phyloP scores from a whole-genome alignment of 177 flowering plant species.

The Telopea speciosissima region DNA sequence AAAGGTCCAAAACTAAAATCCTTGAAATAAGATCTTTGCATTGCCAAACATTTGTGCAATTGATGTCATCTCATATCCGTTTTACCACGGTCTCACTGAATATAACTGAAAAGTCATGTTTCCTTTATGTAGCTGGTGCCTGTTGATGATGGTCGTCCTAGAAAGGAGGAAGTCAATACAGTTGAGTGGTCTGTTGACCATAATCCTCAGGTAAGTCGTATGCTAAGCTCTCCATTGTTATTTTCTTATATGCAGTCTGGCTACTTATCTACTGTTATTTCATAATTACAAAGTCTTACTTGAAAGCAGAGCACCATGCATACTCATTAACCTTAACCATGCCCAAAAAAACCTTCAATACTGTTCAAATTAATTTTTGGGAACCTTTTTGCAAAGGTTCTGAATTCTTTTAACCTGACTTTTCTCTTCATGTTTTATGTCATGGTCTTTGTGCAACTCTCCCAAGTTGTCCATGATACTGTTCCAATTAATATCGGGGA shows the following conservation, averaged over 20 bases:
- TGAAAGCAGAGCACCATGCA: background rate
- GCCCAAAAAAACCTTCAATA: background rate
- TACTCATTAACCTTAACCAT: background rate
- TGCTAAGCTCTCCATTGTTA: background rate
- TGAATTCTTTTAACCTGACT: background rate
- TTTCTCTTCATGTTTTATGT: background rate
- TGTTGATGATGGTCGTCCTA: constrained; percentile 28
- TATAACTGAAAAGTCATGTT: constrained; percentile 13
- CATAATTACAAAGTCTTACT: no score
- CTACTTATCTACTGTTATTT: background rate
- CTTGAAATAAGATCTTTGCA: background rate
- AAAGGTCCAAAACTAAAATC: no score
- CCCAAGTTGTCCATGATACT: background rate
- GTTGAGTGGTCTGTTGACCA: constrained; percentile 70
- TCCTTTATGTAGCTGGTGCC: constrained; percentile 39
- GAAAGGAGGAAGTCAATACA: constrained; percentile 61
- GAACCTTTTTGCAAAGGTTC: background rate
- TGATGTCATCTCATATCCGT: constrained; percentile 2
- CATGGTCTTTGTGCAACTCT: background rate
- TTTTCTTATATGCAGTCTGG: background rate
- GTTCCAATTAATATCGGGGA: no score
- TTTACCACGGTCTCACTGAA: background rate
- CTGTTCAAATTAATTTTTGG: background rate
- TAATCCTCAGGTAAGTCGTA: constrained; percentile 58
- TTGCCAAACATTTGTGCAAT: background rate